Evolutionary conservation across 495 filamentous ascomycete species (phyloP).

Genomic region (Penicillium alfredii): DNA sequence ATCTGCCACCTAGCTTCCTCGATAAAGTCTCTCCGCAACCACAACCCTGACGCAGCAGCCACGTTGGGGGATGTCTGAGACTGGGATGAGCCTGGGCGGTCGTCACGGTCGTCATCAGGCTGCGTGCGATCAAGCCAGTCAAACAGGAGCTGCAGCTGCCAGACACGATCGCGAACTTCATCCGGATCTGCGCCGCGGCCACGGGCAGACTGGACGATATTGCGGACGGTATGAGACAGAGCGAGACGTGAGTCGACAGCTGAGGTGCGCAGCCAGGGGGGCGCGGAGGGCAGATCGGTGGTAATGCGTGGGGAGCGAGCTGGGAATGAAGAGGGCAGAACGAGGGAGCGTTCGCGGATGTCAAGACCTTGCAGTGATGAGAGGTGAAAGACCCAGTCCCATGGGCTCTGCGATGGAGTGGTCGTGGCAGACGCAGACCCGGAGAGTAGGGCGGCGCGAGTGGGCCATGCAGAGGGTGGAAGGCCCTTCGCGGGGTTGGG

Average conservation of each 20-base stretch:
- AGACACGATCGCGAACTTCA: constrained; percentile 55
- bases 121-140: constrained; percentile 62
- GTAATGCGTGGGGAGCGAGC: constrained; percentile 18
- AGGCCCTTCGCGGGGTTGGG: constrained; percentile 29
- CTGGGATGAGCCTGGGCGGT: constrained; percentile 29
- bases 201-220: constrained; percentile 41
- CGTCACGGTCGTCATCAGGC: constrained; percentile 28
- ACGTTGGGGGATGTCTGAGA: constrained; percentile 21
- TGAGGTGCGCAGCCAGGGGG: constrained; percentile 49
- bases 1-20: constrained; percentile 42
- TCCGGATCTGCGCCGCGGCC: constrained; percentile 34
- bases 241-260: constrained; percentile 74
- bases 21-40: constrained; percentile 39
- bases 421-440: constrained; percentile 25
- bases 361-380: constrained; percentile 59
- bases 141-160: constrained; percentile 73
- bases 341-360: constrained; percentile 66
- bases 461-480: constrained; percentile 24
- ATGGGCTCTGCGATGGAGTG: constrained; percentile 36
- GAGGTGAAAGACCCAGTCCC: constrained; percentile 76
- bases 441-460: constrained; percentile 15
- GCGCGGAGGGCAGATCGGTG: constrained; percentile 32
- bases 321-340: constrained; percentile 56
- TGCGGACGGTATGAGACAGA: constrained; percentile 56
- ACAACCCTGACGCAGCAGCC: constrained; percentile 28